These are phyloP conservation scores for Lodderomyces jiufengensis DNA, from an alignment of 1,139 yeast genomes.

Conservation along the genomic window DNA sequence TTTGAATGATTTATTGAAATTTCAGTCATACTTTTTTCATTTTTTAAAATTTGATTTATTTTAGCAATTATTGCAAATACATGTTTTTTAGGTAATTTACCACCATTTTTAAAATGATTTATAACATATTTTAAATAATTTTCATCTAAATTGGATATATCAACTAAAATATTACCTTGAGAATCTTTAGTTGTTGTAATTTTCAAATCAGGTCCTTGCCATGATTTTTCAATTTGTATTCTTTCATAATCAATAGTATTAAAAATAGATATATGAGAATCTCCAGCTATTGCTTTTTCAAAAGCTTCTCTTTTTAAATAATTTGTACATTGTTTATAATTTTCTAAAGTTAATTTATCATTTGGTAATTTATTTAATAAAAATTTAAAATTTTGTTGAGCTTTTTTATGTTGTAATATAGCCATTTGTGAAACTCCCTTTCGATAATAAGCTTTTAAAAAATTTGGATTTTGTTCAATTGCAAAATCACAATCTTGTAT, in stretches of 20 bases:
- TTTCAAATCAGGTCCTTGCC: slow-evolving; percentile 62
- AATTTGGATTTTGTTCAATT: slow-evolving; percentile 59
- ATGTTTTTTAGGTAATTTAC: slow-evolving; percentile 71
- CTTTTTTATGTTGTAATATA: slow-evolving; percentile 69
- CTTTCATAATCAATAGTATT: slow-evolving; percentile 47
- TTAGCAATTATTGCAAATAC: slow-evolving; percentile 79
- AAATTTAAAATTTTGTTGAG: slow-evolving; percentile 63
- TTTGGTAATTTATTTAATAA: slow-evolving; percentile 64
- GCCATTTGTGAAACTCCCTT: slow-evolving; percentile 83
- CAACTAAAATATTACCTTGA: slow-evolving; percentile 20
- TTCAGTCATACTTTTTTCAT: slow-evolving; percentile 78
- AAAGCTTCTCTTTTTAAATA: slow-evolving; percentile 75
- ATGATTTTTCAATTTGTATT: slow-evolving; percentile 51
- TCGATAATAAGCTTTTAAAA: slow-evolving; percentile 76
- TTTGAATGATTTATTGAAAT: slow-evolving; percentile 43
- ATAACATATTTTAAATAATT: slow-evolving; percentile 66
- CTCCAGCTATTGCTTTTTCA: slow-evolving; percentile 82
- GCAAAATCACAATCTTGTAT: slow-evolving; percentile 74
- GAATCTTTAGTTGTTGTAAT: slow-evolving; percentile 27
- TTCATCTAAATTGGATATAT: slow-evolving; percentile 33
- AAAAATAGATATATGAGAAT: slow-evolving; percentile 36
- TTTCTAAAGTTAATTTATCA: slow-evolving; percentile 65
- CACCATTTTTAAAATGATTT: slow-evolving; percentile 66
- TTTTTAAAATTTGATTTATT: slow-evolving; percentile 59
- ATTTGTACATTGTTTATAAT: slow-evolving; percentile 61